These are phyloP conservation scores for Marasmius tenuissimus DNA, from an alignment of 1,284 basidiomycete genomes.

Conservation along the genomic window DNA sequence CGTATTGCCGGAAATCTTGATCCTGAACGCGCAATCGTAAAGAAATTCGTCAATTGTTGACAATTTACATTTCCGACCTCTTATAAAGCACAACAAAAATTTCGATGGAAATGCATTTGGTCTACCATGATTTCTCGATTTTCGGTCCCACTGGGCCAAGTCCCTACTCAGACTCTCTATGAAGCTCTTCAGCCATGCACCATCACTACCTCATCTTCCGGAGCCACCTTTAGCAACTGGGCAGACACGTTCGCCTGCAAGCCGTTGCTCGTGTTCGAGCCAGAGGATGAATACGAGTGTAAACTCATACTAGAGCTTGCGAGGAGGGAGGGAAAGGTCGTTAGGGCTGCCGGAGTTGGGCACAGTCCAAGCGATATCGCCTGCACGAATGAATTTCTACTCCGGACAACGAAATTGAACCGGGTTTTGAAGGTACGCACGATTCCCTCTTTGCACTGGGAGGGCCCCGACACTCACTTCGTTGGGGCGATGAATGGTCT, in stretches of 20 bases:
- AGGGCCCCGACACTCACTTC: conserved; percentile 6
- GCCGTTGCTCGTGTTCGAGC: conserved; percentile 76
- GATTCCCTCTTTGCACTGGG: neutral
- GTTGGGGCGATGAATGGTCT: conserved; percentile 9
- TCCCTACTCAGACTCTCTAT: conserved; percentile 47
- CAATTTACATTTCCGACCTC: neutral
- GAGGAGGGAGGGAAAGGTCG: conserved; percentile 63
- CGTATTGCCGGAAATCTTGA: neutral
- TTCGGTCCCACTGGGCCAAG: conserved; percentile 19
- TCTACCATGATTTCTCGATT: conserved; percentile 11
- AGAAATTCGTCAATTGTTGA: neutral
- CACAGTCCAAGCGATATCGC: conserved; percentile 94
- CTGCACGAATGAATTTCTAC: conserved; percentile 83
- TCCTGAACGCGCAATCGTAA: neutral
- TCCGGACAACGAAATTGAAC: conserved; percentile 74
- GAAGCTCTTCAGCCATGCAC: conserved; percentile 52
- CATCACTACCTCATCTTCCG: conserved; percentile 40
- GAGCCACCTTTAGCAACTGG: conserved; percentile 69
- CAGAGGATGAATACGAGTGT: conserved; percentile 73
- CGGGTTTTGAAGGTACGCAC: conserved; percentile 69
- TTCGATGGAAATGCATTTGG: conserved; percentile 12
- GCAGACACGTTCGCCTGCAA: conserved; percentile 63
- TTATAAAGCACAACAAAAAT: conserved; percentile 26
- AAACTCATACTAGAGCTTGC: conserved; percentile 84
- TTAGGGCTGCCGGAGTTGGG: conserved; percentile 87